Conservation (phyloP, 108 stramenopile genomes). For the Fragilariopsis cylindrus region DNA sequence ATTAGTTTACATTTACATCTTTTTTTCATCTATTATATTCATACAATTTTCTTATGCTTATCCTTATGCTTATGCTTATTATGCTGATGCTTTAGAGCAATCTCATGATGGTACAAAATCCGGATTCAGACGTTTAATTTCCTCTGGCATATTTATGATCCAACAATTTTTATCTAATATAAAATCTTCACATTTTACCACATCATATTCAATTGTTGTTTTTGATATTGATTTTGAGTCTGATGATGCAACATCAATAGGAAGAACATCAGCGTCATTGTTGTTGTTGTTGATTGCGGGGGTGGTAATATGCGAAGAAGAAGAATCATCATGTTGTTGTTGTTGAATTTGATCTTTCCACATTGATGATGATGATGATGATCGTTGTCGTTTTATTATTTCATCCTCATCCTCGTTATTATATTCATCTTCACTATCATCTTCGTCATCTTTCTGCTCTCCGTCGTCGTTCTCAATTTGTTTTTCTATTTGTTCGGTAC, state of each 20-base stretch:
- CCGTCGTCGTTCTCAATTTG: conserved; percentile 23
- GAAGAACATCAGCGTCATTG: conserved; percentile 29
- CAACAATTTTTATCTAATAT: conserved; percentile 70
- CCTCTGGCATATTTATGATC: conserved; percentile 90
- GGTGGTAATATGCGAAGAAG: not conserved
- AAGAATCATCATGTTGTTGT: not conserved
- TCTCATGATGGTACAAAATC: conserved; percentile 79
- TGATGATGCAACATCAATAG: conserved; percentile 45
- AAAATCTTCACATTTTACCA: conserved; percentile 82
- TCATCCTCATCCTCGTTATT: conserved; percentile 22
- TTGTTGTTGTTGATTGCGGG: conserved; percentile 24
- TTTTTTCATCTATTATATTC: no score
- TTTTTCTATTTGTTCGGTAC: conserved; percentile 26
- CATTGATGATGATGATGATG: conserved; percentile 15
- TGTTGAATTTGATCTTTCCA: conserved; percentile 22
- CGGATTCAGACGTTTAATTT: conserved; percentile 78
- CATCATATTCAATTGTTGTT: conserved; percentile 84
- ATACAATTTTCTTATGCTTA: no score
- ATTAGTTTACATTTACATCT: no score
- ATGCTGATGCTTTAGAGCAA: not conserved
- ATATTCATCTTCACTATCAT: conserved; percentile 57
- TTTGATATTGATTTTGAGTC: not conserved
- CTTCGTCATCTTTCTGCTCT: conserved; percentile 44
- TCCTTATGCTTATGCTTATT: no score
- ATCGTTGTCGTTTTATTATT: conserved; percentile 24